phyloP scores from a whole-genome alignment of 2,329 filamentous ascomycete genomes.

The Pseudogymnoascus sp. region DNA sequence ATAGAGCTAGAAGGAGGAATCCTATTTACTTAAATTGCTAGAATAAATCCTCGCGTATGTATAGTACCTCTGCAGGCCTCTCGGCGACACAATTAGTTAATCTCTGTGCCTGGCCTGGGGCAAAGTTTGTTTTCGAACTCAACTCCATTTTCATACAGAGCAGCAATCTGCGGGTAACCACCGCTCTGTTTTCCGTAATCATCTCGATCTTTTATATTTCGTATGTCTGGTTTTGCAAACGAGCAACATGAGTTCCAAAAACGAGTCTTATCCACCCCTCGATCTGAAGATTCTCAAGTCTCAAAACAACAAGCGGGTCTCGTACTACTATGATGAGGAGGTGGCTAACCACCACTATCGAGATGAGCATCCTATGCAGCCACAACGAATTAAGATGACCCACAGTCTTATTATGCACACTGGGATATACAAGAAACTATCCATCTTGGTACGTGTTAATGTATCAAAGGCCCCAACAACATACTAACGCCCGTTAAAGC shows the following conservation, averaged over 20 bases:
- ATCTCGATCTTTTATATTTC: neutral
- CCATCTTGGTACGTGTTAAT: conserved; percentile 70
- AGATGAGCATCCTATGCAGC: conserved; percentile 98
- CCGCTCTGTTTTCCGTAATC: neutral
- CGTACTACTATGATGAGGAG: conserved; percentile 97
- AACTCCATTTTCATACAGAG: no score
- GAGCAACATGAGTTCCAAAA: neutral
- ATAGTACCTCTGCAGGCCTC: no score
- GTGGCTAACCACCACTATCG: conserved; percentile 98
- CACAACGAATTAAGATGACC: conserved; percentile 86
- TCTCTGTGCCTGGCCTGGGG: no score
- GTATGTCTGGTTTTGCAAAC: neutral
- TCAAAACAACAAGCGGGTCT: conserved; percentile 63
- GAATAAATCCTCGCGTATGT: no score
- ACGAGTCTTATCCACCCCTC: neutral
- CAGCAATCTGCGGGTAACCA: neutral
- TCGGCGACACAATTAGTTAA: no score
- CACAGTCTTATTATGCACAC: conserved; percentile 96
- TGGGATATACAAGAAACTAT: conserved; percentile 92
- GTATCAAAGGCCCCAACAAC: neutral
- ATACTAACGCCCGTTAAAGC: conserved; percentile 37
- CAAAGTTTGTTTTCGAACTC: neutral
- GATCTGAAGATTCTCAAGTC: neutral
- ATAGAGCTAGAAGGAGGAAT: no score
- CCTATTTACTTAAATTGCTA: no score